phyloP scores from a whole-genome alignment of 1,284 basidiomycete species.

The Quambalaria eucalypti region DNA sequence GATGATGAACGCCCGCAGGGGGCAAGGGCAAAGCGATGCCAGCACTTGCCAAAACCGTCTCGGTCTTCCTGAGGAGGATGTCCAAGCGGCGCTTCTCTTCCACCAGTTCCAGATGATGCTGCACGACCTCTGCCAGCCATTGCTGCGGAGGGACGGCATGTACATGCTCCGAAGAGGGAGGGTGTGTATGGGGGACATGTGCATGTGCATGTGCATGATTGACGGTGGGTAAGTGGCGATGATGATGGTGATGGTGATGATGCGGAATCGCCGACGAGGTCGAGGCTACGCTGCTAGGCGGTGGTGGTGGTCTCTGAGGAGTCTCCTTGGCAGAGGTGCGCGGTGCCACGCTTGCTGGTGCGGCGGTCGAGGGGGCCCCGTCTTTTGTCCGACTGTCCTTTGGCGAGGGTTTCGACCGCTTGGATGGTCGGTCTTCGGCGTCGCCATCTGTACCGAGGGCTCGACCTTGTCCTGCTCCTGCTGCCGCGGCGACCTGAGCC shows the following conservation, averaged over 20 bases:
- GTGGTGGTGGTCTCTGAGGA: conserved; percentile 3
- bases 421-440: neutral
- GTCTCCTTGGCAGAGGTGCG: neutral
- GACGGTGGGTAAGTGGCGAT: conserved; percentile 15
- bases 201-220: neutral
- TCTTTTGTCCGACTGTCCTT: too few species aligned
- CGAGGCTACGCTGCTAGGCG: too few species aligned
- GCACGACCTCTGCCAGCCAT: conserved; percentile 29
- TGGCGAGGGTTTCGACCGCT: neutral
- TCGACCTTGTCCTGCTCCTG: neutral
- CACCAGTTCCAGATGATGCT: conserved; percentile 30
- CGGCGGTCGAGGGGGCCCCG: neutral
- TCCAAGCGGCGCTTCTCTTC: conserved; percentile 31
- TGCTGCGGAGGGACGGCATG: neutral
- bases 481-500: neutral
- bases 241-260: conserved; percentile 20
- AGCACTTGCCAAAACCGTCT: conserved; percentile 13
- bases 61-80: conserved; percentile 30
- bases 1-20: neutral
- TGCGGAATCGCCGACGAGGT: conserved; percentile 4
- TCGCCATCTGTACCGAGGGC: neutral
- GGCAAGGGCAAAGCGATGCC: neutral
- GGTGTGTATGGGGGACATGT: too few species aligned
- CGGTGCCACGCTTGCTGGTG: neutral
- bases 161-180: neutral